Percentiles rank a stretch among this genome's conserved stretches.
Conservation (phyloP, 2,329 filamentous ascomycete genomes). For the Fusarium brevicatenulatum region DNA sequence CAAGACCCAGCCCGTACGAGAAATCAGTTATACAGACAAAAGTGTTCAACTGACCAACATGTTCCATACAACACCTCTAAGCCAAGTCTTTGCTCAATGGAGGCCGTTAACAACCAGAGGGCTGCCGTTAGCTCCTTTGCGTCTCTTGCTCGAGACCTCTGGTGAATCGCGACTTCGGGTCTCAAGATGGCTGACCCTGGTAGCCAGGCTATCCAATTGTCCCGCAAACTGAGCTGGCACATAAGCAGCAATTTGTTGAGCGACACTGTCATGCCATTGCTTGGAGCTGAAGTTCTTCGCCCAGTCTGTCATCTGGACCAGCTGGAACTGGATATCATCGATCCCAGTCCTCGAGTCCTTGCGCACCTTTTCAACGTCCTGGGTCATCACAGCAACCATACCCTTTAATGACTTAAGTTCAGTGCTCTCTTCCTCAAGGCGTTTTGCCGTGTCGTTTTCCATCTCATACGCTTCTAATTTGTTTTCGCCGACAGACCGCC, state of each 20-base stretch:
- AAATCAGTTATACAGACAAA: background rate
- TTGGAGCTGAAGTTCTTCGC: slow-evolving; percentile 61
- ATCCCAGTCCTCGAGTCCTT: slow-evolving; percentile 42
- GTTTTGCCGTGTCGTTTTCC: background rate
- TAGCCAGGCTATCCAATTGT: slow-evolving; percentile 34
- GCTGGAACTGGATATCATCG: slow-evolving; percentile 49
- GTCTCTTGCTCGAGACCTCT: slow-evolving; percentile 35
- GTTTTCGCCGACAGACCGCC: background rate
- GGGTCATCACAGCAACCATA: background rate
- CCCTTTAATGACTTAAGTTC: slow-evolving; percentile 4
- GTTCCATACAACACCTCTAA: background rate
- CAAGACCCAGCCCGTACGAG: slow-evolving; percentile 2
- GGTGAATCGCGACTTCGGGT: background rate
- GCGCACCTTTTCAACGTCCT: slow-evolving; percentile 4
- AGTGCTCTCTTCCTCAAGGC: slow-evolving; percentile 5
- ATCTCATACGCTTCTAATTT: background rate
- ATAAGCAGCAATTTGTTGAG: slow-evolving; percentile 49
- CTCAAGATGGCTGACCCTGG: slow-evolving; percentile 40
- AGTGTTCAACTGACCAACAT: background rate
- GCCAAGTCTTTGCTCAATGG: slow-evolving; percentile 5
- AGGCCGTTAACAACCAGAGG: slow-evolving; percentile 17
- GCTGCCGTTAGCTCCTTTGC: slow-evolving; percentile 37
- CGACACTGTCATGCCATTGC: slow-evolving; percentile 53
- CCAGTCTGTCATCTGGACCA: slow-evolving; percentile 56
- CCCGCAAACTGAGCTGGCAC: slow-evolving; percentile 34